Percentiles rank a stretch among this genome's conserved stretches.
phyloP scores from a whole-genome alignment of 192 early-diverging fungal genomes.

The Lobosporangium transversale region DNA sequence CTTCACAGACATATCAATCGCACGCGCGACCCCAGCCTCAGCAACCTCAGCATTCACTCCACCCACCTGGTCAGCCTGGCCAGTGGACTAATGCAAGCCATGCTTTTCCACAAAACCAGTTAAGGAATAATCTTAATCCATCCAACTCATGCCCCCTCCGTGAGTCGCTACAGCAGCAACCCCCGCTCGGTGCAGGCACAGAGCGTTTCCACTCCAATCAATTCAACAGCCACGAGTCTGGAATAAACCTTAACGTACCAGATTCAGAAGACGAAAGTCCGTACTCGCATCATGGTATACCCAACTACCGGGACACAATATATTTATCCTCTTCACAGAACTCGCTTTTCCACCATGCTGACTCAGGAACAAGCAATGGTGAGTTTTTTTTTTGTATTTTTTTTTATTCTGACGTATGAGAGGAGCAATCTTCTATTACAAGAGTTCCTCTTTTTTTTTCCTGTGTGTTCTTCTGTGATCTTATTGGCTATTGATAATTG shows the following conservation, averaged over 20 bases:
- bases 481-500: conserved; percentile 1
- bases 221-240: conserved; percentile 37
- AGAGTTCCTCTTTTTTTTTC: not conserved
- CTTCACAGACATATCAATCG: too few species aligned
- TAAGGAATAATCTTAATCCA: conserved; percentile 4
- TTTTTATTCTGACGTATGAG: not conserved
- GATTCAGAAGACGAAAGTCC: conserved; percentile 35
- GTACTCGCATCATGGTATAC: conserved; percentile 9
- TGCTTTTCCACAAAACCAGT: conserved; percentile 10
- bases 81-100: too few species aligned
- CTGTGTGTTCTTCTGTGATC: not conserved
- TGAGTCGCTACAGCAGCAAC: conserved; percentile 18
- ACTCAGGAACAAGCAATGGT: conserved; percentile 18
- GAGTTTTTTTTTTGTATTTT: not conserved
- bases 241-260: conserved; percentile 1
- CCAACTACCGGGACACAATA: conserved; percentile 27
- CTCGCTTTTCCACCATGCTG: conserved; percentile 27
- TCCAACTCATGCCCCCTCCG: conserved; percentile 30
- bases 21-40: too few species aligned
- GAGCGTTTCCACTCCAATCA: conserved; percentile 1
- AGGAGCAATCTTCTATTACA: not conserved
- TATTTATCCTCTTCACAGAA: conserved; percentile 34
- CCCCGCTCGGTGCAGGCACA: not conserved
- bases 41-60: too few species aligned
- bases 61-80: too few species aligned